Conservation (phyloP, 805 yeast genomes). For the Spathaspora hagerdaliae region DNA sequence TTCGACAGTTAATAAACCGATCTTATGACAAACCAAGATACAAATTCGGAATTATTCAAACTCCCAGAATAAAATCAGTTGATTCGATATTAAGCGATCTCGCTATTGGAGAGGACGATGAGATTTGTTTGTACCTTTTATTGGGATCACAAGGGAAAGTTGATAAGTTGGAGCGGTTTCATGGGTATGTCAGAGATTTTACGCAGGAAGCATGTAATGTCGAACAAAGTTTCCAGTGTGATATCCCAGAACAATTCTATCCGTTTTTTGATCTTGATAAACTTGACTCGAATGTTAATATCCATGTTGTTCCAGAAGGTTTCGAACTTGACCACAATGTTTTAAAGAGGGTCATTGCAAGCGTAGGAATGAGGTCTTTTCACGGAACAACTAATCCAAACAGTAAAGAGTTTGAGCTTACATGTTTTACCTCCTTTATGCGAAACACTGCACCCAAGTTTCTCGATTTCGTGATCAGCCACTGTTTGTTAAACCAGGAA, state of each 20-base stretch:
- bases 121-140: constrained; percentile 19
- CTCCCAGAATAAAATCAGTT: constrained; percentile 36
- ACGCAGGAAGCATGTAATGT: constrained; percentile 13
- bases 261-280: constrained; percentile 17
- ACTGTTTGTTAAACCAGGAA: constrained; percentile 11
- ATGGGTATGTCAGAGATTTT: constrained; percentile 23
- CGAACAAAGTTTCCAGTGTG: constrained; percentile 19
- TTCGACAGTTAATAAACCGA: constrained; percentile 39
- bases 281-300: constrained; percentile 10
- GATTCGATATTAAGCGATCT: constrained; percentile 21
- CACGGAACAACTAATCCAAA: not conserved
- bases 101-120: constrained; percentile 13
- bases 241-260: constrained; percentile 19
- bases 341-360: constrained; percentile 21
- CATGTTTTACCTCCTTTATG: constrained; percentile 51
- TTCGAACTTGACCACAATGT: constrained; percentile 14
- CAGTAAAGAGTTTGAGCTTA: constrained; percentile 35
- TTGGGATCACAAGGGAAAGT: constrained; percentile 22
- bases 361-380: constrained; percentile 18
- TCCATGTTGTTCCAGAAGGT: constrained; percentile 13
- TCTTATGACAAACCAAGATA: constrained; percentile 47
- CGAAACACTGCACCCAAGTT: constrained; percentile 32
- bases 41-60: constrained; percentile 38
- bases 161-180: constrained; percentile 17
- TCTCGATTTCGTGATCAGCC: constrained; percentile 18